phyloP scores from a whole-genome alignment of 1,139 yeast species.

The Suhomyces panamericanus region DNA sequence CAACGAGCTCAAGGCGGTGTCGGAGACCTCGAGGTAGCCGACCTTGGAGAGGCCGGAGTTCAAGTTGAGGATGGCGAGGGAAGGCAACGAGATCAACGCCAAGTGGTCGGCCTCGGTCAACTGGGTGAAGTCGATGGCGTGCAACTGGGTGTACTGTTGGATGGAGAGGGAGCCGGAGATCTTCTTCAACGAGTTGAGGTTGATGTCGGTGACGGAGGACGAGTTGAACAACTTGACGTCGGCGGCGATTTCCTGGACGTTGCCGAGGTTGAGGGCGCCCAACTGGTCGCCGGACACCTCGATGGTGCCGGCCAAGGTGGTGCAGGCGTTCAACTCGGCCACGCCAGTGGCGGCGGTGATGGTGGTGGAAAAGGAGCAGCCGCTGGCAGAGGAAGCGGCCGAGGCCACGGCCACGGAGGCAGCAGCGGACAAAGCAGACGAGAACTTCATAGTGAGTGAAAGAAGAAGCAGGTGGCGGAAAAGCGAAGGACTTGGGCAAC shows the following conservation, averaged over 20 bases:
- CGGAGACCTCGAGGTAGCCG: conserved; percentile 38
- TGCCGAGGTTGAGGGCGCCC: conserved; percentile 35
- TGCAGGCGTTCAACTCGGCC: conserved; percentile 38
- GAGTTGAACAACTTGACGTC: conserved; percentile 41
- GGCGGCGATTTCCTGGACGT: conserved; percentile 37
- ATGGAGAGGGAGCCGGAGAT: conserved; percentile 41
- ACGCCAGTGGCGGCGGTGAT: conserved; percentile 42
- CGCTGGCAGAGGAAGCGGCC: conserved; percentile 17
- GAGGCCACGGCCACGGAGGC: conserved; percentile 19
- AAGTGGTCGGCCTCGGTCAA: conserved; percentile 35
- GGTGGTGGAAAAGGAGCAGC: conserved; percentile 42
- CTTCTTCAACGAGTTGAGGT: conserved; percentile 31
- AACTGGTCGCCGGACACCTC: conserved; percentile 41
- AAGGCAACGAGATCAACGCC: conserved; percentile 45
- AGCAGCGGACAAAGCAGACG: conserved; percentile 14
- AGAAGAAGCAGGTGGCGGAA: conserved; percentile 13
- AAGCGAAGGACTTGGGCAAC: conserved; percentile 15
- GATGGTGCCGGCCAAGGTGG: conserved; percentile 44
- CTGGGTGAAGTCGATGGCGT: conserved; percentile 37
- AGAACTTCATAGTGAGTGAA: conserved; percentile 18
- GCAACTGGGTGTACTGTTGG: conserved; percentile 44
- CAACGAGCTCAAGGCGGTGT: conserved; percentile 45
- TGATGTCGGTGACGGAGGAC: conserved; percentile 40
- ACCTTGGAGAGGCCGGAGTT: conserved; percentile 41
- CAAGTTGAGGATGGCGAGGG: conserved; percentile 40